These are phyloP conservation scores for Geotrichum bryndzae DNA, from an alignment of 1,139 yeast genomes.

Conservation along the genomic window DNA sequence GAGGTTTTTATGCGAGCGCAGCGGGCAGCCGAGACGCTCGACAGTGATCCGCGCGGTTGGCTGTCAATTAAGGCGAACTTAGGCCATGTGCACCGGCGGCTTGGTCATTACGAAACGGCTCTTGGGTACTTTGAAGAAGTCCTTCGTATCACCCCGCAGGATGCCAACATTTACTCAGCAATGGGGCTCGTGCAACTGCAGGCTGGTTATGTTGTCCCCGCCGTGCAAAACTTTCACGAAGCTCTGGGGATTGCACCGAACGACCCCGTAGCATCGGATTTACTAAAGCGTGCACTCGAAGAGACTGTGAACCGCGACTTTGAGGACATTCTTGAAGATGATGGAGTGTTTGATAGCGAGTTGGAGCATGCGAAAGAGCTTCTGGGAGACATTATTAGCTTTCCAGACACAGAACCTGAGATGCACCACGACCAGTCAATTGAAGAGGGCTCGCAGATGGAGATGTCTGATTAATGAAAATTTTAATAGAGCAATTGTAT, in stretches of 20 bases:
- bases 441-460: conserved; percentile 15
- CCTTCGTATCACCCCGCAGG: conserved; percentile 60
- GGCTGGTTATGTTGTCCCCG: conserved; percentile 47
- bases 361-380: not conserved
- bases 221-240: conserved; percentile 72
- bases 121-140: conserved; percentile 73
- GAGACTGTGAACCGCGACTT: conserved; percentile 28
- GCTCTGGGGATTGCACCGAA: conserved; percentile 75
- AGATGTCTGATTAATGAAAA: conserved; percentile 11
- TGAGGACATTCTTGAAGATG: conserved; percentile 12
- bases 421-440: not conserved
- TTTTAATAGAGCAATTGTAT: not conserved
- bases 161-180: conserved; percentile 72
- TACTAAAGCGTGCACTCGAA: conserved; percentile 74
- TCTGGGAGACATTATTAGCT: conserved; percentile 4
- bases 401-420: not conserved
- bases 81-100: conserved; percentile 82
- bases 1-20: conserved; percentile 66
- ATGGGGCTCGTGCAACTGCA: conserved; percentile 78
- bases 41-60: conserved; percentile 81
- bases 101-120: conserved; percentile 58
- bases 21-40: conserved; percentile 59
- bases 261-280: conserved; percentile 79
- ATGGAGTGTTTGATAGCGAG: conserved; percentile 9
- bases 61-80: conserved; percentile 79